A percentile compares a stretch with the other conserved stretches of the same genome.
Conservation (phyloP, 78 protist genomes). For the Chrysochromulina parva region DNA sequence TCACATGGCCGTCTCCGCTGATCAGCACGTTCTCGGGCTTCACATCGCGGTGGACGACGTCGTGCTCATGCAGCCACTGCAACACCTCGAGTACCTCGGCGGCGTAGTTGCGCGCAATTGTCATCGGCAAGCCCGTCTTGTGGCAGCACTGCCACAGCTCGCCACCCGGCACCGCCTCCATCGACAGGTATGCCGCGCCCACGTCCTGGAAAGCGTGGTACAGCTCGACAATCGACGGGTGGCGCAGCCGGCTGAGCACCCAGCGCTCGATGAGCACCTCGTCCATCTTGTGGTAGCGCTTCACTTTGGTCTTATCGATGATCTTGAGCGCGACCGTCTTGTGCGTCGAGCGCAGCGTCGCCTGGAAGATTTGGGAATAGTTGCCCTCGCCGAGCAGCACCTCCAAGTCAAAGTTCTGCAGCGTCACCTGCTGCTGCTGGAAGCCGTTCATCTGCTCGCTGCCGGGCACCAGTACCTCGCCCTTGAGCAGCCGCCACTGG, state of each 20-base stretch:
- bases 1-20: background rate
- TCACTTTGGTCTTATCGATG: background rate
- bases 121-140: background rate
- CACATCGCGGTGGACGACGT: background rate
- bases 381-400: background rate
- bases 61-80: background rate
- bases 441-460: no score
- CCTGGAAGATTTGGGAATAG: background rate
- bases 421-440: no score
- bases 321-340: background rate
- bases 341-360: background rate
- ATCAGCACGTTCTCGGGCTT: background rate
- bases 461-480: no score
- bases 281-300: background rate
- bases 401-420: background rate
- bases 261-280: background rate
- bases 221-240: background rate
- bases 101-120: background rate
- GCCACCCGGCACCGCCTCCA: slow-evolving; percentile 14
- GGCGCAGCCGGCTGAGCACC: background rate
- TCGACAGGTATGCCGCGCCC: background rate
- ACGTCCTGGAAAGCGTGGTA: background rate
- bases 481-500: no score
- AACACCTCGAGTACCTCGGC: background rate
- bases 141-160: background rate